Evolutionary conservation across 2,329 filamentous ascomycete genomes (phyloP), one percentile per base, ranked within the genome.

Genomic region (Helminthosporium solani): DNA sequence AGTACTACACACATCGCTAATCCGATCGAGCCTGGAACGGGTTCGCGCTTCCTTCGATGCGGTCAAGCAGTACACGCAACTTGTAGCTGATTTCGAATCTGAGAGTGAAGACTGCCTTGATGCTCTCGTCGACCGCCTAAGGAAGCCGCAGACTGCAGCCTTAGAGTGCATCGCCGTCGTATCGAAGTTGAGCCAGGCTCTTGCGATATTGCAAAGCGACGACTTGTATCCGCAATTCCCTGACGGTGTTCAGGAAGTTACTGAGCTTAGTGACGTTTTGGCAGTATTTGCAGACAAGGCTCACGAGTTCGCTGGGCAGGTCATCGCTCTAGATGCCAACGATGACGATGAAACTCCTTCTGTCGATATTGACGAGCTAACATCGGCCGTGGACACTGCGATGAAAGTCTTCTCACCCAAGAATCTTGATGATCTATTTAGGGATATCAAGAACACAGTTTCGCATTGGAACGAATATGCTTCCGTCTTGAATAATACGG

Each of bases 401-500:
- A 5, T 49, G 44, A 44, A 47, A 15, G 27, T 39, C n/a, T 47
- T 38, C n/a, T 14, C 35, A 28, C 33, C 34, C 28, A 30, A 40
- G 33, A 9, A 36, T 53, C 12, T 47, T 31, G 11, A 49, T 39
- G 18, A 40, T 55, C 23, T 48, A 53, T 33, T 48, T 16, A 25
- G 44, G 35, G 19, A 39, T 21, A 7, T 35, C 43, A 12, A 38
- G 36, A 12, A 33, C 15, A 30, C 20, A 74, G 90, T 33, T 82
- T 81, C 11, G 27, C 87, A 91, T 50, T 78, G 96, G 46, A 82
- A 84, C 5, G 80, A 82, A 11, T 75, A 92, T 48, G 67, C 71
- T 6, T 70, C 68, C 2, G 65, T 75, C 31, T 60, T 77, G 7
- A 67, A 70, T 47, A 73, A 74, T 47, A 75, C 70, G 16, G 56